These are phyloP conservation scores for Mallotus nudiflorus DNA, from an alignment of 345 rosid genomes.

Conservation along the genomic window DNA sequence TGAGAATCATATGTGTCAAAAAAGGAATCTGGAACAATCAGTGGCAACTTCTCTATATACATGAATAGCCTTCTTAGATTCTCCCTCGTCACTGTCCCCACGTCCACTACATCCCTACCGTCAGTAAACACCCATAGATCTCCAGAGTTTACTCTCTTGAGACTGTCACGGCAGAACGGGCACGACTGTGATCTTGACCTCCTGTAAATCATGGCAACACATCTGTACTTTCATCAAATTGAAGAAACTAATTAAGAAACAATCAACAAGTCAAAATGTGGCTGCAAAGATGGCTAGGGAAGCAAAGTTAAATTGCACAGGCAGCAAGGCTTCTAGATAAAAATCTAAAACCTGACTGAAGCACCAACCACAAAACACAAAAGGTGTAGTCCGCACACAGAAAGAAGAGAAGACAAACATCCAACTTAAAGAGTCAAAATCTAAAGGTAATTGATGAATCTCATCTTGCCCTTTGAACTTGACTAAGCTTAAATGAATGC, in stretches of 20 bases:
- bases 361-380: too few species aligned
- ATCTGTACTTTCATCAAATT: not conserved
- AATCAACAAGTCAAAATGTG: too few species aligned
- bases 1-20: conserved; percentile 19
- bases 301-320: not conserved
- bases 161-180: conserved; percentile 23
- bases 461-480: too few species aligned
- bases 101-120: conserved; percentile 16
- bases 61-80: conserved; percentile 21
- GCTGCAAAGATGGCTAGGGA: too few species aligned
- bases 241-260: not conserved
- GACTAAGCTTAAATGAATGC: too few species aligned
- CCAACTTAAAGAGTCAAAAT: too few species aligned
- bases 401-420: too few species aligned
- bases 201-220: conserved; percentile 5
- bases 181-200: conserved; percentile 23
- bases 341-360: too few species aligned
- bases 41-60: conserved; percentile 18
- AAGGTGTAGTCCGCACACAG: too few species aligned
- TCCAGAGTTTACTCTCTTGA: conserved; percentile 19
- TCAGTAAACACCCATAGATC: conserved; percentile 16
- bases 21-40: conserved; percentile 8
- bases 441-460: too few species aligned
- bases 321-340: too few species aligned
- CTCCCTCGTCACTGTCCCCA: conserved; percentile 8